Base-by-base conservation (phyloP, 2,329 filamentous ascomycete genomes). In the Westerdykella ornata region DNA sequence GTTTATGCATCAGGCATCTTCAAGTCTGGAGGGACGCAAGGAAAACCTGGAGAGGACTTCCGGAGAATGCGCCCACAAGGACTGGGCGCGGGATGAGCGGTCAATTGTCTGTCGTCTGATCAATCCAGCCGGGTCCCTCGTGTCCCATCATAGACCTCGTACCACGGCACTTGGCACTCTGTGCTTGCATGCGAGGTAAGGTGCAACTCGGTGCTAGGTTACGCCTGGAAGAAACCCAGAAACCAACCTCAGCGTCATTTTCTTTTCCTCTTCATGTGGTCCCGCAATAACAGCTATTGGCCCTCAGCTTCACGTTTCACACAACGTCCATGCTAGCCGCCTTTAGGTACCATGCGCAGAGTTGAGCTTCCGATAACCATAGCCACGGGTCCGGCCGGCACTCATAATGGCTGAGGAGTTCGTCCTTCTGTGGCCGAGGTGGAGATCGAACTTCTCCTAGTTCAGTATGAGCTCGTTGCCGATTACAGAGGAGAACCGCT, bases 401-500 rank as follows among this genome's bases (percentile, higher is more conserved):
- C 26, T 32, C 22, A 22, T 29, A 18, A 17, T 15, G 32, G 22
- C 37, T 38, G 18, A 17, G 16, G 30, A 33, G 22, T 26, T 26
- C 22, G 22, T 26, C 30, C 30, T 29, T 33, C 30, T 33, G 9
- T 14, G 9, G n/a, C 8, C 3, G 30, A 14, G 30, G 30, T 17
- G 30, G n/a, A 26, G 22, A 26, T 26, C 22, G 22, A 7, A 26
- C 22, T 26, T 36, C 36, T 26, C 16, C 36, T 26, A 18, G 3
- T 20, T 26, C 14, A 16, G 26, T 26, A 26, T 16, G 22, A 38
- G 13, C 13, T 30, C 26, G 29, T 13, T 33, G 26, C 16, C 37
- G 13, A 33, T 32, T n/a, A 12, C 37, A 15, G 37, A 39, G 29
- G 48, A 43, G 2, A 46, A 43, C 32, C 39, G 44, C 11, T 47